These are phyloP conservation scores for Linnemannia exigua DNA, from an alignment of 192 early-diverging fungal genomes.

Conservation along the genomic window DNA sequence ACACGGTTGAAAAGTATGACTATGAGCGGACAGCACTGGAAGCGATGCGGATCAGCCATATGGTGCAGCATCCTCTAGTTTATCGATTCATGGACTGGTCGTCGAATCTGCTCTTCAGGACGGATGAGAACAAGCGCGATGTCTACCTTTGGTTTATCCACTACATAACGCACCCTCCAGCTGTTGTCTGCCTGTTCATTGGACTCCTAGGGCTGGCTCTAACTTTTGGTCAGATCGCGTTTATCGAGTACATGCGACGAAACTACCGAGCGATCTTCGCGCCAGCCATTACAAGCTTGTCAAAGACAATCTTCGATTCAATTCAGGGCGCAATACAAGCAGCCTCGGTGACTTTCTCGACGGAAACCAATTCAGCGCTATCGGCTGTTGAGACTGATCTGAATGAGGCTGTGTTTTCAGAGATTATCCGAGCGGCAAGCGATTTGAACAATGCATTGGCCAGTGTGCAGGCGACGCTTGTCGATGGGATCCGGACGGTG, in stretches of 20 bases:
- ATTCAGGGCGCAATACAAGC: conserved; percentile 13
- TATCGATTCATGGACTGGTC: conserved; percentile 21
- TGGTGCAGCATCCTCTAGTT: conserved; percentile 23
- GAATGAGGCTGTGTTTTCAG: conserved; percentile 26
- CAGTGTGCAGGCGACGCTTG: conserved; percentile 9
- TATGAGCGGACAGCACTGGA: neutral
- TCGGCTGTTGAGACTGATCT: conserved; percentile 30
- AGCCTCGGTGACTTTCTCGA: conserved; percentile 25
- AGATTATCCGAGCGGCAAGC: conserved; percentile 12
- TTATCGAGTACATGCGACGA: conserved; percentile 19
- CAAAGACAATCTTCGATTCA: neutral
- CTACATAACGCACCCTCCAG: conserved; percentile 36
- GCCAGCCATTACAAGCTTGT: conserved; percentile 7
- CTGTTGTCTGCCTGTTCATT: conserved; percentile 38
- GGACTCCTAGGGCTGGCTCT: conserved; percentile 35
- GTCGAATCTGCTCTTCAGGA: conserved; percentile 12
- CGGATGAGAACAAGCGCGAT: conserved; percentile 8
- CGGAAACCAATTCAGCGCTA: conserved; percentile 12
- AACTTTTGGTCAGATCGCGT: conserved; percentile 34
- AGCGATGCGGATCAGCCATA: neutral
- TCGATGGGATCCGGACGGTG: conserved; percentile 6
- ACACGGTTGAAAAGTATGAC: neutral
- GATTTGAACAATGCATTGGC: conserved; percentile 10
- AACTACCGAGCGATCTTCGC: conserved; percentile 20
- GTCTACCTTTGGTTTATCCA: conserved; percentile 51